Conservation (phyloP, 1,139 yeast species). For the Scheffersomyces illinoinensis region DNA sequence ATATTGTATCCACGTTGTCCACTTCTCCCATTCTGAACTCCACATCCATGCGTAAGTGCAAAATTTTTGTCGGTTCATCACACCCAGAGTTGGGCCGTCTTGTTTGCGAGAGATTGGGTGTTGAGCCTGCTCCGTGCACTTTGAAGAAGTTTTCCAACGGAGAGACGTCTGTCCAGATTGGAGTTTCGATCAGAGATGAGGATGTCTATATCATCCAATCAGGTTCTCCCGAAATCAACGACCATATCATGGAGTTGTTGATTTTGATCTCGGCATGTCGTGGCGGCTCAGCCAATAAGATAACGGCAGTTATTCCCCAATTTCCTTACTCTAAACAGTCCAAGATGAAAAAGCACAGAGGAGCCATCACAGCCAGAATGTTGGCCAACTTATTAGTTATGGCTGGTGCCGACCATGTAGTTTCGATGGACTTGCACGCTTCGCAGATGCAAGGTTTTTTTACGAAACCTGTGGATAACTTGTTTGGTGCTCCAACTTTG, state of each 20-base stretch:
- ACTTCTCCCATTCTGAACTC: background rate
- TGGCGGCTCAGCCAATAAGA: conserved; percentile 95
- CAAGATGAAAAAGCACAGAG: conserved; percentile 97
- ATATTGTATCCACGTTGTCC: conserved; percentile 5
- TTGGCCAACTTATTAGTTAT: conserved; percentile 89
- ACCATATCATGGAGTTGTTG: conserved; percentile 93
- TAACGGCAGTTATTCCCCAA: conserved; percentile 96
- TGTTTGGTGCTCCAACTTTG: conserved; percentile 94
- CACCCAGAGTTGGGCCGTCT: conserved; percentile 92
- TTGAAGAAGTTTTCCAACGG: conserved; percentile 93
- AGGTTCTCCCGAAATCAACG: conserved; percentile 86
- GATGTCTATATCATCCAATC: conserved; percentile 95
- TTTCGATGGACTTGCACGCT: conserved; percentile 97
- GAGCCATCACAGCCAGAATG: conserved; percentile 99
- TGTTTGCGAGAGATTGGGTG: conserved; percentile 89
- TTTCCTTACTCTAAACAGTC: conserved; percentile 97
- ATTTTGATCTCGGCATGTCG: conserved; percentile 93
- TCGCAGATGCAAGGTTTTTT: conserved; percentile 99
- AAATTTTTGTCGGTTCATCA: conserved; percentile 93
- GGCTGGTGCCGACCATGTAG: conserved; percentile 99
- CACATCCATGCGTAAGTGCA: conserved; percentile 83
- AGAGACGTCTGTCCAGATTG: conserved; percentile 95
- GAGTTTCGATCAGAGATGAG: conserved; percentile 92
- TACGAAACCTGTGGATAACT: conserved; percentile 93
- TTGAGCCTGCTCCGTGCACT: conserved; percentile 93